These are phyloP conservation scores for Kurtzmaniella cleridarum DNA, from an alignment of 805 yeast species.

Conservation along the genomic window DNA sequence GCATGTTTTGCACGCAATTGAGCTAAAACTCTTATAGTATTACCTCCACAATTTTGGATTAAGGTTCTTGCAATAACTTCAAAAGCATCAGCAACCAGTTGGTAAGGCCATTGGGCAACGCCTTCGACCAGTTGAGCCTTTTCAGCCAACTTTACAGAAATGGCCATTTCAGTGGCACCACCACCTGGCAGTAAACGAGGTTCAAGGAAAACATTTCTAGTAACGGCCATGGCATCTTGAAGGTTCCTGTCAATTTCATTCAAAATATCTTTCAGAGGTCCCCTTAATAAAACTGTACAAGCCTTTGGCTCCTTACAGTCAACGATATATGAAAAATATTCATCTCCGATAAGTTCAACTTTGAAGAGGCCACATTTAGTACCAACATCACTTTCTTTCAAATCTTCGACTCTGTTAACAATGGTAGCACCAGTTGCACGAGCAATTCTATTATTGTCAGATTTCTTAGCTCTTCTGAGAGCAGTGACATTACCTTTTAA, in stretches of 20 bases:
- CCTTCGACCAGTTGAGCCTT: slow-evolving; percentile 92
- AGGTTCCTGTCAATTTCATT: slow-evolving; percentile 95
- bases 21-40: slow-evolving; percentile 83
- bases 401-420: slow-evolving; percentile 91
- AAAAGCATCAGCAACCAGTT: slow-evolving; percentile 97
- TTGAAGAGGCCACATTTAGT: slow-evolving; percentile 84
- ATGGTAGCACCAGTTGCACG: slow-evolving; percentile 97
- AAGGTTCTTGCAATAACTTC: slow-evolving; percentile 98
- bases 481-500: slow-evolving; percentile 91
- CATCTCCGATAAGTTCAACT: slow-evolving; percentile 95
- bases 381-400: slow-evolving; percentile 88
- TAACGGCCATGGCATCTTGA: slow-evolving; percentile 98
- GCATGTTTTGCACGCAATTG: slow-evolving; percentile 96
- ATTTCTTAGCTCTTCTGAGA: slow-evolving; percentile 88
- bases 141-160: slow-evolving; percentile 80
- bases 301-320: slow-evolving; percentile 85
- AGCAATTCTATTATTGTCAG: slow-evolving; percentile 94
- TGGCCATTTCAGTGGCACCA: slow-evolving; percentile 99
- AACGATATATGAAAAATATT: slow-evolving; percentile 82
- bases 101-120: slow-evolving; percentile 97
- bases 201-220: slow-evolving; percentile 90
- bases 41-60: slow-evolving; percentile 96
- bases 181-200: slow-evolving; percentile 98
- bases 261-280: slow-evolving; percentile 94
- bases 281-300: slow-evolving; percentile 87